Conservation (phyloP, 106 monocot species). For the Apostasia ramifera region DNA sequence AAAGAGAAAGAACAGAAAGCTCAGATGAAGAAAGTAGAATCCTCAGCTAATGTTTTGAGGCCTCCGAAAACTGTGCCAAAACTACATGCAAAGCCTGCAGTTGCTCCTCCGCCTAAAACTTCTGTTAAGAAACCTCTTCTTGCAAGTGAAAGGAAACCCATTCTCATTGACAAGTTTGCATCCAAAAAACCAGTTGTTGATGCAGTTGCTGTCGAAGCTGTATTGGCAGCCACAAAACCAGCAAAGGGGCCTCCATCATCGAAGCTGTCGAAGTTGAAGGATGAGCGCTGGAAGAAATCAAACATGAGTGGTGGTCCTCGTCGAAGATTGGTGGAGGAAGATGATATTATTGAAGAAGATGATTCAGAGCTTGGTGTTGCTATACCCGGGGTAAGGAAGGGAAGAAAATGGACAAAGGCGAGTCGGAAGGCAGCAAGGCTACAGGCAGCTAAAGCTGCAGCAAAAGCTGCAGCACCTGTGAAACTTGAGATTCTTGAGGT, state of each 20-base stretch:
- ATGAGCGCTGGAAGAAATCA: slow-evolving; percentile 55
- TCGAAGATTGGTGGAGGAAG: slow-evolving; percentile 48
- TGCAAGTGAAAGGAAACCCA: slow-evolving; percentile 46
- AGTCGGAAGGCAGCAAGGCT: slow-evolving; percentile 64
- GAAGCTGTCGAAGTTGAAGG: slow-evolving; percentile 40
- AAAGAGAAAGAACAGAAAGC: slow-evolving; percentile 16
- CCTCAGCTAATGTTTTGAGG: slow-evolving; percentile 16
- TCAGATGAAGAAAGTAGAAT: slow-evolving; percentile 6
- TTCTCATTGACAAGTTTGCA: slow-evolving; percentile 86
- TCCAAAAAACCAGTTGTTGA: slow-evolving; percentile 54
- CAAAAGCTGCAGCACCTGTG: slow-evolving; percentile 71
- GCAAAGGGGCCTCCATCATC: slow-evolving; percentile 27
- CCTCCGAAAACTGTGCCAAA: slow-evolving; percentile 36
- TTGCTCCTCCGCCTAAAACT: slow-evolving; percentile 27
- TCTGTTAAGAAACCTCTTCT: slow-evolving; percentile 22
- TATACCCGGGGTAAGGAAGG: slow-evolving; percentile 71
- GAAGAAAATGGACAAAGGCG: slow-evolving; percentile 84
- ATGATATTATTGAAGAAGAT: slow-evolving; percentile 36
- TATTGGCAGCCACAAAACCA: slow-evolving; percentile 56
- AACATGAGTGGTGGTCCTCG: slow-evolving; percentile 30
- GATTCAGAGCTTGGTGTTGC: slow-evolving; percentile 52
- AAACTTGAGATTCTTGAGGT: slow-evolving; percentile 95
- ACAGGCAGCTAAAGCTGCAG: slow-evolving; percentile 65
- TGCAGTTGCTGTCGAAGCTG: slow-evolving; percentile 45
- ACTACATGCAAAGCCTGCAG: slow-evolving; percentile 33